Evolutionary conservation across 371 early-diverging fungal species (phyloP).

Genomic region (Coemansia sp.): DNA sequence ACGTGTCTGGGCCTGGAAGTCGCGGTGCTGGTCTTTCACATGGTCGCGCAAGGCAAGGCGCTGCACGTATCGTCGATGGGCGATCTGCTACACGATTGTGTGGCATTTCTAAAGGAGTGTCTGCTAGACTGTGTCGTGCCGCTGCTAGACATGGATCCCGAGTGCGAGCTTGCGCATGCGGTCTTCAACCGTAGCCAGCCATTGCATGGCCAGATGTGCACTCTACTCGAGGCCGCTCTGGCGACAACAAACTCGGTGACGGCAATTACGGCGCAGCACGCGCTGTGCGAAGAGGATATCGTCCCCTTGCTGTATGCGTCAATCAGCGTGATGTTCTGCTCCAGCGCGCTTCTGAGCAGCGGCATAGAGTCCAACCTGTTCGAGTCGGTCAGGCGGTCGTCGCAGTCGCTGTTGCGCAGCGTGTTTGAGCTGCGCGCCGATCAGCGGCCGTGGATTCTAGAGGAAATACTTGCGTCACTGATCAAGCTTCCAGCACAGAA

Average conservation of each 20-base stretch:
- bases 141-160: conserved; percentile 21
- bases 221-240: conserved; percentile 27
- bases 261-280: conserved; percentile 15
- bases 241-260: conserved; percentile 17
- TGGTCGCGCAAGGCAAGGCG: conserved; percentile 33
- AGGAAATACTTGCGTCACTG: conserved; percentile 75
- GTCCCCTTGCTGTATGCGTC: conserved; percentile 44
- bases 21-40: conserved; percentile 13
- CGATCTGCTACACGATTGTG: conserved; percentile 31
- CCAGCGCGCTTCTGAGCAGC: conserved; percentile 23
- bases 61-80: conserved; percentile 28
- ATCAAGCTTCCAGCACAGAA: conserved; percentile 53
- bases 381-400: conserved; percentile 55
- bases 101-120: conserved; percentile 28
- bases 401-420: conserved; percentile 54
- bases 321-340: conserved; percentile 34
- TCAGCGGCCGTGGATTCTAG: conserved; percentile 79
- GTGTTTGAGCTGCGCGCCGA: conserved; percentile 64
- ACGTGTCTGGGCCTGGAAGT: conserved; percentile 39
- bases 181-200: not conserved
- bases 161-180: conserved; percentile 12
- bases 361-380: conserved; percentile 48
- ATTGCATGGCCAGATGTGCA: conserved; percentile 15
- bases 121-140: conserved; percentile 38
- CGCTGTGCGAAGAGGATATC: conserved; percentile 34